Evolutionary conservation across 192 early-diverging fungal genomes (phyloP).

Genomic region (Coemansia aciculifera): DNA sequence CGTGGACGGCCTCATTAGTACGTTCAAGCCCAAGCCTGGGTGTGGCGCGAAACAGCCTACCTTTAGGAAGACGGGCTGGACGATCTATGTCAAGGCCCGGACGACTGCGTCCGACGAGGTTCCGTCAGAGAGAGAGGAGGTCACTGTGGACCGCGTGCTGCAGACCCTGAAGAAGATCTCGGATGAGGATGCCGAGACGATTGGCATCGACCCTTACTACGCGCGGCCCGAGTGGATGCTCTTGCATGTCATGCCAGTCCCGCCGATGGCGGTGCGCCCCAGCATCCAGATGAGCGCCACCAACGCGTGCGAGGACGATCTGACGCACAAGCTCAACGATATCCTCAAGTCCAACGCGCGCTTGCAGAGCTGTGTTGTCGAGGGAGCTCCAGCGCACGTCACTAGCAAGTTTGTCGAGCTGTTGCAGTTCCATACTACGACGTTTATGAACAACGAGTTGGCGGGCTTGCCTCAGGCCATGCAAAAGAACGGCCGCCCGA

Average conservation of each 20-base stretch:
- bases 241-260: conserved; percentile 89
- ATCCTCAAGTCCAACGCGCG: conserved; percentile 92
- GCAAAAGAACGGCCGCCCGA: conserved; percentile 92
- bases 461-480: conserved; percentile 86
- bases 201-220: conserved; percentile 88
- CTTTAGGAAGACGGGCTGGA: conserved; percentile 79
- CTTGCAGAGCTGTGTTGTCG: conserved; percentile 75
- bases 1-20: conserved; percentile 32
- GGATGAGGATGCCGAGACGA: conserved; percentile 77
- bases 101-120: conserved; percentile 27
- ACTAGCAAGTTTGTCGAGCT: conserved; percentile 85
- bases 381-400: conserved; percentile 86
- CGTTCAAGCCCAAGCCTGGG: conserved; percentile 68
- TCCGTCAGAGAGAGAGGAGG: conserved; percentile 58
- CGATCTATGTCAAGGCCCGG: conserved; percentile 56
- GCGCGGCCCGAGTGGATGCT: conserved; percentile 99
- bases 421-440: conserved; percentile 93
- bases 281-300: conserved; percentile 92
- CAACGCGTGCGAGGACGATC: conserved; percentile 89
- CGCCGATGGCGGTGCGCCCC: conserved; percentile 95
- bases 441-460: conserved; percentile 97
- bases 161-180: conserved; percentile 84
- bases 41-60: conserved; percentile 84
- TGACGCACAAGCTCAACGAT: conserved; percentile 91
- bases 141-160: conserved; percentile 75